phyloP scores from a whole-genome alignment of 2,329 filamentous ascomycete genomes.

The Moelleriella libera region DNA sequence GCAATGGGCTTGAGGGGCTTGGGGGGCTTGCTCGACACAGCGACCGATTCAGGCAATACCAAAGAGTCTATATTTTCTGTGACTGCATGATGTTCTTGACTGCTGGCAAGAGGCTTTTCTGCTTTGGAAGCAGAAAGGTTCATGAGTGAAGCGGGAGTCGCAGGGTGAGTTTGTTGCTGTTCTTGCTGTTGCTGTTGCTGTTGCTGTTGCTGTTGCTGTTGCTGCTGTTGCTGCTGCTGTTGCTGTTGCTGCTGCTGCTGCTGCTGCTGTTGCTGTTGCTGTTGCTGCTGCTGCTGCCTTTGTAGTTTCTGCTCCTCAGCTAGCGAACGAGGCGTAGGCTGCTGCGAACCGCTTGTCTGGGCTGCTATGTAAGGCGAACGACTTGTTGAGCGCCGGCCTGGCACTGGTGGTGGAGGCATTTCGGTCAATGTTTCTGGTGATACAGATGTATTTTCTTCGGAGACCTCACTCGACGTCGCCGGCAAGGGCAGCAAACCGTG shows the following conservation, averaged over 20 bases:
- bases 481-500: slow-evolving; percentile 22
- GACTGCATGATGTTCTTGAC: slow-evolving; percentile 18
- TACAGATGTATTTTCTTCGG: slow-evolving; percentile 50
- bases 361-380: slow-evolving; percentile 55
- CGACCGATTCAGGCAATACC: slow-evolving; percentile 57
- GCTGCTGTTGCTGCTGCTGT: slow-evolving; percentile 3
- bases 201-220: slow-evolving; percentile 3
- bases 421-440: slow-evolving; percentile 49
- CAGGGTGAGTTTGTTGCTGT: slow-evolving; percentile 40
- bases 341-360: slow-evolving; percentile 24
- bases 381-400: slow-evolving; percentile 47
- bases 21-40: slow-evolving; percentile 14
- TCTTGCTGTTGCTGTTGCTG: slow-evolving; percentile 1
- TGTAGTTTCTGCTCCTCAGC: slow-evolving; percentile 3
- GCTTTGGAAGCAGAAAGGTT: slow-evolving; percentile 45
- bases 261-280: slow-evolving; percentile 1
- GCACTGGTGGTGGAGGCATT: slow-evolving; percentile 55
- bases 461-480: slow-evolving; percentile 34
- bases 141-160: slow-evolving; percentile 83
- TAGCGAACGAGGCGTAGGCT: slow-evolving; percentile 7
- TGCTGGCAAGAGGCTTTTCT: slow-evolving; percentile 25
- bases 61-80: slow-evolving; percentile 43
- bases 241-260: slow-evolving; percentile 3
- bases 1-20: slow-evolving; percentile 28
- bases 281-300: slow-evolving; percentile 3